Evolutionary conservation across 2,329 filamentous ascomycete genomes (phyloP).

Genomic region (Diaporthe destruens): DNA sequence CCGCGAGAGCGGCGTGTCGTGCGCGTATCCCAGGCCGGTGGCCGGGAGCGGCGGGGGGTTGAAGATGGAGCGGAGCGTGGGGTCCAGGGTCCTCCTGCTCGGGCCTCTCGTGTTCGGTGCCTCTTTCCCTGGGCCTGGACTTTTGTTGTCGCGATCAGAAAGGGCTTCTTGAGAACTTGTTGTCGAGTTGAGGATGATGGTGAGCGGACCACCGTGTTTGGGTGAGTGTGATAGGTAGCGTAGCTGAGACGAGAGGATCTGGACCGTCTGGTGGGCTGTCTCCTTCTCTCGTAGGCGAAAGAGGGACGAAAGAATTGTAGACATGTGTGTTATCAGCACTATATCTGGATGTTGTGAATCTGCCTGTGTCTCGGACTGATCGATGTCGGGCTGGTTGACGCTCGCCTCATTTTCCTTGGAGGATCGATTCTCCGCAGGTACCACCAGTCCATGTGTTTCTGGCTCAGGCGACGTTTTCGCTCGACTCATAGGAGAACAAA

Average conservation of each 20-base stretch:
- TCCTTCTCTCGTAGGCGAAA: slow-evolving; percentile 63
- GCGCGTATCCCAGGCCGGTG: slow-evolving; percentile 42
- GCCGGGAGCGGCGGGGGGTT: slow-evolving; percentile 49
- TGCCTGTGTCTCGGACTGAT: slow-evolving; percentile 28
- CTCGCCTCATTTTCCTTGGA: not conserved
- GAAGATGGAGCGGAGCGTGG: slow-evolving; percentile 65
- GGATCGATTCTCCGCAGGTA: not conserved
- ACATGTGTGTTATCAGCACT: slow-evolving; percentile 68
- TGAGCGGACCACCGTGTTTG: slow-evolving; percentile 56
- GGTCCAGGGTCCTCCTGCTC: slow-evolving; percentile 51
- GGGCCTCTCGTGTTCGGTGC: slow-evolving; percentile 19
- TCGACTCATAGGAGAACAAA: slow-evolving; percentile 41
- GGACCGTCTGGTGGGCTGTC: slow-evolving; percentile 62
- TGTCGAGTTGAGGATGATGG: slow-evolving; percentile 69
- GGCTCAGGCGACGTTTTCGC: not conserved
- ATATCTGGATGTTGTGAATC: slow-evolving; percentile 55
- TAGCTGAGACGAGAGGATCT: slow-evolving; percentile 61
- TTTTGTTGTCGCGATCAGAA: not conserved
- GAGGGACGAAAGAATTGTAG: slow-evolving; percentile 62
- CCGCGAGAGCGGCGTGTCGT: slow-evolving; percentile 44
- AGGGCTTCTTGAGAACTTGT: slow-evolving; percentile 44
- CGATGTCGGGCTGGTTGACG: not conserved
- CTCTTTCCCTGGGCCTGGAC: not conserved
- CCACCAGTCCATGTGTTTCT: not conserved
- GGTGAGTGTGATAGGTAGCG: slow-evolving; percentile 58